Conservation (phyloP, 148 eudicot genomes). For the Rhododendron williamsianum region DNA sequence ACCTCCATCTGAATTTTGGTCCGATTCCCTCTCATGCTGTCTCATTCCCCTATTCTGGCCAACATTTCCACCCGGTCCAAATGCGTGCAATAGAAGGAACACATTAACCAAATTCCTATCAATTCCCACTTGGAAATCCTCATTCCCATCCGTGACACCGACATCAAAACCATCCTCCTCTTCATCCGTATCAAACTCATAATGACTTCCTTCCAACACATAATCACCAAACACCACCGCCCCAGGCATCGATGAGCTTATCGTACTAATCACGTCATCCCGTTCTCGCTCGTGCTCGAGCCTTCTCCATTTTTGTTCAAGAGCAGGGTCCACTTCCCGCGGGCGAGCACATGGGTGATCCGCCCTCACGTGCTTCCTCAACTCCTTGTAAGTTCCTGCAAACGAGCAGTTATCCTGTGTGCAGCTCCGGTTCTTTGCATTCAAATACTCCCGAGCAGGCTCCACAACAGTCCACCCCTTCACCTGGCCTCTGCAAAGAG, state of each 20-base stretch:
- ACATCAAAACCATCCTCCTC: conserved; percentile 34
- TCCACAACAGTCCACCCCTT: conserved; percentile 70
- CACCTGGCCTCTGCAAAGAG: conserved; percentile 66
- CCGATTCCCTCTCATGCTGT: conserved; percentile 20
- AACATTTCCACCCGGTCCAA: conserved; percentile 29
- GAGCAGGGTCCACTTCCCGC: conserved; percentile 51
- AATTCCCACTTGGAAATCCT: conserved; percentile 17
- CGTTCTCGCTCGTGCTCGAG: conserved; percentile 46
- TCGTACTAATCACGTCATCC: conserved; percentile 51
- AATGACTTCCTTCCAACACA: conserved; percentile 41
- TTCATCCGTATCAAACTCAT: conserved; percentile 36
- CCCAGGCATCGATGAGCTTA: conserved; percentile 60
- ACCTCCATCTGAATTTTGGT: conserved; percentile 16
- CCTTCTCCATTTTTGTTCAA: conserved; percentile 57
- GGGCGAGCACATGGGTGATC: conserved; percentile 55
- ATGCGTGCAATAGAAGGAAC: conserved; percentile 31
- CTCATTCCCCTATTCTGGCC: conserved; percentile 22
- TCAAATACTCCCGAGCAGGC: conserved; percentile 43
- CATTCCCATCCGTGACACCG: conserved; percentile 19
- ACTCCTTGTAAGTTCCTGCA: conserved; percentile 46
- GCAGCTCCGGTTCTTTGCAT: conserved; percentile 47
- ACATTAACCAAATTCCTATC: conserved; percentile 30
- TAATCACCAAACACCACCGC: conserved; percentile 58
- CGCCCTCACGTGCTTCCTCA: conserved; percentile 47
- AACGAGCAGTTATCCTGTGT: conserved; percentile 49